Evolutionary conservation across 345 rosid genomes (phyloP).

Genomic region (Linum tenue): DNA sequence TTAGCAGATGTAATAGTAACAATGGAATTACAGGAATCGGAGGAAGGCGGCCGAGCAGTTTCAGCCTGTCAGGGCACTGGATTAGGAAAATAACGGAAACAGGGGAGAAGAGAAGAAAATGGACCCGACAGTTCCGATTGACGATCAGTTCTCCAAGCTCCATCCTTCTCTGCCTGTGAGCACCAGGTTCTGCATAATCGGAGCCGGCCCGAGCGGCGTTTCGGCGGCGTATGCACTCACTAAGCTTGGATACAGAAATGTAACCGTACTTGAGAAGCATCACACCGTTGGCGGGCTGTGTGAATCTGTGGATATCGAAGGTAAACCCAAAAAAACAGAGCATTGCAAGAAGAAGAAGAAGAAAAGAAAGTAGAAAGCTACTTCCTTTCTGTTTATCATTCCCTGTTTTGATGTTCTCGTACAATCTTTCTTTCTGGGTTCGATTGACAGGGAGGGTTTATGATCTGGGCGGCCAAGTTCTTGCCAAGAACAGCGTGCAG

Average conservation of each 20-base stretch:
- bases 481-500: constrained; percentile 60
- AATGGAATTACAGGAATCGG: not conserved
- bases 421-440: not conserved
- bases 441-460: constrained; percentile 44
- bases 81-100: not conserved
- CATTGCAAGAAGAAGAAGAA: not conserved
- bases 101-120: constrained; percentile 17
- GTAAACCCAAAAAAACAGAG: constrained; percentile 17
- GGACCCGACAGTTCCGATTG: constrained; percentile 35
- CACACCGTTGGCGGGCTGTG: constrained; percentile 62
- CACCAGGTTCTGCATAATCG: constrained; percentile 49
- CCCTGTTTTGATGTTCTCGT: not conserved
- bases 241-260: constrained; percentile 47
- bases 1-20: not conserved
- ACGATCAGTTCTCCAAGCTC: constrained; percentile 48
- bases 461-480: constrained; percentile 70
- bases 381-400: no score
- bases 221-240: constrained; percentile 57
- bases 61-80: not conserved
- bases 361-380: no score
- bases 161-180: constrained; percentile 48
- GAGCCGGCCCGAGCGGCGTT: constrained; percentile 60
- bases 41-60: no score
- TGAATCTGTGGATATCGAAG: constrained; percentile 59
- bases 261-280: constrained; percentile 50